Evolutionary conservation across 306 rosid genomes (phyloP), one percentile per base, ranked within the genome.

Genomic region (Coriaria nepalensis): DNA sequence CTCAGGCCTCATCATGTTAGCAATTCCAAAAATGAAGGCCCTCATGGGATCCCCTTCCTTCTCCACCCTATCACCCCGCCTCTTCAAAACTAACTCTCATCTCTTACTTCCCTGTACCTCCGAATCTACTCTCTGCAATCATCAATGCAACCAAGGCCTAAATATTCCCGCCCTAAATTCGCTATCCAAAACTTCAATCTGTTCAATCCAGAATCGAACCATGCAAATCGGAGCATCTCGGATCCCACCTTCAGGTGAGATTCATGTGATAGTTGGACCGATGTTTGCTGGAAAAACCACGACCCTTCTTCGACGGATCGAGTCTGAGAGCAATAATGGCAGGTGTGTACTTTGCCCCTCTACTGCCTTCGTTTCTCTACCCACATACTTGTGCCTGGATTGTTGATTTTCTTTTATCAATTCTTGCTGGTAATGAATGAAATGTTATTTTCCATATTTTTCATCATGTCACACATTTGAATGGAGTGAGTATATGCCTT

Each of bases 271-370:
- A 29, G 70, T 85, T 43, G 95, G 98, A 5, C 95, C 98, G 29
- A 85, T 90, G 95, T 90, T 85, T 58, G 92, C 95, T 20, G 95
- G 98, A 20, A 85, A 90, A 56, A 75, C 95, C 10, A 79, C 94
- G 47, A 57, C 85, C 0, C 98, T 90, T 55, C 88, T 90, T 47
- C 83, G 75, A 0, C 79, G 84, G 48, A 67, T 90, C 66, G 92
- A 85, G 45, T 75, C 70, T 2, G 85, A 79, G 76, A 66, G 73
- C 52, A 39, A 44, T 61, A 68, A 65, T 49, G 94, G 94, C 76
- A 90, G 94, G 98, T 81, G 12, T 20, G 29, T 20, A 20, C 29
- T 20, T 52, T 53, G 59, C 40, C 49, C 47, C 10, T 40, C 41
- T 59, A 6, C 32, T 43, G 38, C 8, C 38, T 51, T 54, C 10